phyloP scores from a whole-genome alignment of 2,329 filamentous ascomycete genomes.

The Xylaria hypoxylon region DNA sequence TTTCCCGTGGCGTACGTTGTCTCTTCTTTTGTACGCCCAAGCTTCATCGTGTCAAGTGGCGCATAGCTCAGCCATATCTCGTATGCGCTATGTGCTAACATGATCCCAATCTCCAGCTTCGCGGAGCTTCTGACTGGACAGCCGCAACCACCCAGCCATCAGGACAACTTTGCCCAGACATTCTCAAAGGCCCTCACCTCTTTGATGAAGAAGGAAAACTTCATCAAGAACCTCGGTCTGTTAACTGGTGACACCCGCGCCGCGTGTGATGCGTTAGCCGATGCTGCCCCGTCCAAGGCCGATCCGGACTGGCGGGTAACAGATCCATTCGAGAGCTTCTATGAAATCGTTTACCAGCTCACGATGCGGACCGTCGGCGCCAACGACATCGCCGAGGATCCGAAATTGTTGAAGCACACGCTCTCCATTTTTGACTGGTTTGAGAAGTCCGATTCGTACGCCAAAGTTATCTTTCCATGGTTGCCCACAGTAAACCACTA shows the following conservation, averaged over 20 bases:
- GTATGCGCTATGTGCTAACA: slow-evolving; percentile 16
- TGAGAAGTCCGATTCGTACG: slow-evolving; percentile 57
- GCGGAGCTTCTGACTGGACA: slow-evolving; percentile 44
- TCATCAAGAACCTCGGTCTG: slow-evolving; percentile 54
- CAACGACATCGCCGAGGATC: slow-evolving; percentile 64
- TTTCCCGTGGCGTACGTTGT: slow-evolving; percentile 57
- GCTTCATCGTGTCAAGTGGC: neutral
- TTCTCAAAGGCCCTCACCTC: slow-evolving; percentile 51
- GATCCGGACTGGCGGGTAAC: slow-evolving; percentile 52
- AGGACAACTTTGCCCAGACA: slow-evolving; percentile 44
- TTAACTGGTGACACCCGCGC: slow-evolving; percentile 58
- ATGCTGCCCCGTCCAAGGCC: slow-evolving; percentile 28
- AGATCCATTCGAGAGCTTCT: slow-evolving; percentile 66
- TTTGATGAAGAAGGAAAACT: slow-evolving; percentile 54
- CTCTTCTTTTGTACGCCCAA: neutral
- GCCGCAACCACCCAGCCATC: slow-evolving; percentile 31
- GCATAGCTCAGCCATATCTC: neutral
- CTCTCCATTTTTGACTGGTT: slow-evolving; percentile 61
- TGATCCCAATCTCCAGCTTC: slow-evolving; percentile 32
- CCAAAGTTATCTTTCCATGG: slow-evolving; percentile 64
- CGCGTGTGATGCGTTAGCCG: slow-evolving; percentile 54
- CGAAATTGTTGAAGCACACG: slow-evolving; percentile 55
- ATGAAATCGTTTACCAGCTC: slow-evolving; percentile 65
- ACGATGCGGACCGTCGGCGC: slow-evolving; percentile 67
- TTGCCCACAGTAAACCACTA: slow-evolving; percentile 59